phyloP scores from a whole-genome alignment of 2,329 filamentous ascomycete genomes.

The Verticillium tricorpus region DNA sequence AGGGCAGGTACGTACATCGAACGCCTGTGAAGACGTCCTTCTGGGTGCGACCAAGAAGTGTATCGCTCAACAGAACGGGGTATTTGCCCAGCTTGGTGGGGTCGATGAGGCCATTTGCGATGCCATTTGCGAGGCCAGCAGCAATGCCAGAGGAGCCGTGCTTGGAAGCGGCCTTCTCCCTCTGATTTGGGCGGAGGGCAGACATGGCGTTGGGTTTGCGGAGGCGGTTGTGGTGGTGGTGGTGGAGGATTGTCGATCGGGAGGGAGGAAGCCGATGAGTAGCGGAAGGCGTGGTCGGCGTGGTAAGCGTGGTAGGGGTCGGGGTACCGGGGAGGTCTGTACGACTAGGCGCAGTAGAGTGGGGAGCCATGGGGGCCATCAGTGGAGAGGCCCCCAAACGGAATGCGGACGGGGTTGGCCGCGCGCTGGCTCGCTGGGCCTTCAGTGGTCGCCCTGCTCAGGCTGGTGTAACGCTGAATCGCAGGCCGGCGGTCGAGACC shows the following conservation, averaged over 20 bases:
- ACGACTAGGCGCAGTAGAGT: background rate
- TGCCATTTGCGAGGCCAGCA: background rate
- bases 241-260: background rate
- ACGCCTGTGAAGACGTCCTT: constrained; percentile 58
- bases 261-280: background rate
- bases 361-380: background rate
- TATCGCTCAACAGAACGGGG: constrained; percentile 60
- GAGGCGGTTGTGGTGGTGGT: background rate
- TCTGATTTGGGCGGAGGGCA: constrained; percentile 13
- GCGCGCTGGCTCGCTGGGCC: background rate
- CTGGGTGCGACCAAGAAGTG: constrained; percentile 49
- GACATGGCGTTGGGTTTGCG: constrained; percentile 8
- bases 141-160: background rate
- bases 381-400: background rate
- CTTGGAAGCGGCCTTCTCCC: constrained; percentile 12
- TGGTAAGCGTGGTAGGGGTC: background rate
- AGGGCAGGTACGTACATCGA: constrained; percentile 42
- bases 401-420: background rate
- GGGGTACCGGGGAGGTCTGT: background rate
- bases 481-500: background rate
- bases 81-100: constrained; percentile 58
- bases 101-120: constrained; percentile 41
- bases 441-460: background rate
- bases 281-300: background rate
- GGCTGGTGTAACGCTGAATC: background rate